Evolutionary conservation across 2,329 filamentous ascomycete species (phyloP).

Genomic region (Torrubiella hemipterigena): DNA sequence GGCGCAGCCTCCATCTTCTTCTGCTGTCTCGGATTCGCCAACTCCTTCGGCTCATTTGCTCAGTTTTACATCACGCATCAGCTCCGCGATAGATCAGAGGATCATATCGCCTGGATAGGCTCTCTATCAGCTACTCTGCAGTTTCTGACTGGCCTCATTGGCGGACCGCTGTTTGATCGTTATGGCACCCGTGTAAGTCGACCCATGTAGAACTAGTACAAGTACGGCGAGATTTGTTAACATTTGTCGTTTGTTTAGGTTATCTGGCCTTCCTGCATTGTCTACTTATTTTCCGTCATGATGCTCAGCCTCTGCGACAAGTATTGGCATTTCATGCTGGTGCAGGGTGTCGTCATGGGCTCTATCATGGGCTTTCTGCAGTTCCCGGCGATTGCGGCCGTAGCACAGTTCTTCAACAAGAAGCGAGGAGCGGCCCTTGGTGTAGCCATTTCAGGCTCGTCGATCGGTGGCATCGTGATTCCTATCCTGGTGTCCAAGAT

Average conservation of each 20-base stretch:
- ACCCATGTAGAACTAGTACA: not conserved
- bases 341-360: slow-evolving; percentile 33
- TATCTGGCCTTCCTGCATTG: slow-evolving; percentile 17
- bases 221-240: not conserved
- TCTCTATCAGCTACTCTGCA: slow-evolving; percentile 23
- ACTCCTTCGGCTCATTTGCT: slow-evolving; percentile 32
- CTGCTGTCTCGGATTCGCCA: slow-evolving; percentile 26
- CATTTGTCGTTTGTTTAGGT: slow-evolving; percentile 11
- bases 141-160: slow-evolving; percentile 20
- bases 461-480: slow-evolving; percentile 40
- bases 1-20: slow-evolving; percentile 24
- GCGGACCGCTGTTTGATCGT: slow-evolving; percentile 28
- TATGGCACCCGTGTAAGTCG: slow-evolving; percentile 22
- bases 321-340: slow-evolving; percentile 41
- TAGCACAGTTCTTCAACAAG: slow-evolving; percentile 34
- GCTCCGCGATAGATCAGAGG: slow-evolving; percentile 16
- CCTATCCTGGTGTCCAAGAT: slow-evolving; percentile 35
- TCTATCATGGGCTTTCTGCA: slow-evolving; percentile 25
- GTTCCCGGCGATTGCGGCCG: slow-evolving; percentile 30
- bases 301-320: slow-evolving; percentile 28
- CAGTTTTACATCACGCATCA: slow-evolving; percentile 28
- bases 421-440: slow-evolving; percentile 34
- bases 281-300: slow-evolving; percentile 26
- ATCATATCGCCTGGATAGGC: slow-evolving; percentile 30
- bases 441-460: slow-evolving; percentile 31